Percentiles rank a stretch among this genome's conserved stretches.
These are phyloP conservation scores for Furcasterigmium sp. DNA, from an alignment of 2,329 filamentous ascomycete genomes.

Conservation along the genomic window DNA sequence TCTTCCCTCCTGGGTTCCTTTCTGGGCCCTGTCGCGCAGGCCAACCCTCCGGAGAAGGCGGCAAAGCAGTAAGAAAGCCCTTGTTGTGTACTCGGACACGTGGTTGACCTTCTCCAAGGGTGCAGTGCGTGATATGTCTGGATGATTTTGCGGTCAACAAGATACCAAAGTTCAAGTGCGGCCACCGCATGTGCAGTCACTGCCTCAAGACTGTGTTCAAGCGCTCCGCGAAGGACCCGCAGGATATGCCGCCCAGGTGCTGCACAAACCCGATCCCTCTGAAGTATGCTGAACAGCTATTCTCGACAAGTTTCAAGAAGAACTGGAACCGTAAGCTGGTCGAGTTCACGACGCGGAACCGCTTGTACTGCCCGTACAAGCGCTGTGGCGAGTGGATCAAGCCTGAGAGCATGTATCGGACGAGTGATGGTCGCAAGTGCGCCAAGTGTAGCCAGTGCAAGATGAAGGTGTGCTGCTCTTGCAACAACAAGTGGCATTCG, in stretches of 20 bases:
- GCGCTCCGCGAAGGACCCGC: constrained; percentile 69
- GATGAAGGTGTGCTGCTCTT: constrained; percentile 68
- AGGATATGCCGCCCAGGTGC: constrained; percentile 81
- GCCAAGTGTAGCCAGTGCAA: constrained; percentile 68
- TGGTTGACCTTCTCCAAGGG: constrained; percentile 33
- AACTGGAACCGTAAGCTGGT: constrained; percentile 76
- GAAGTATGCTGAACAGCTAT: constrained; percentile 70
- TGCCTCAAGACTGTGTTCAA: constrained; percentile 73
- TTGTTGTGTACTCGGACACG: constrained; percentile 9
- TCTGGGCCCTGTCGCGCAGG: constrained; percentile 4
- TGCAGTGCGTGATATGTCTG: constrained; percentile 69
- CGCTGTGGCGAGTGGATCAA: constrained; percentile 78
- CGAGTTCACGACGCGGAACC: constrained; percentile 69
- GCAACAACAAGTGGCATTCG: constrained; percentile 70
- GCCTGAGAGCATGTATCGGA: constrained; percentile 60
- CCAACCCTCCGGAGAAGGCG: constrained; percentile 17
- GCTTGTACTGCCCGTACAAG: constrained; percentile 69
- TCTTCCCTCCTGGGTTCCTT: constrained; percentile 7
- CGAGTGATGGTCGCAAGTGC: constrained; percentile 54
- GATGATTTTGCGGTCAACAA: constrained; percentile 60
- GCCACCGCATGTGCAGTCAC: constrained; percentile 73
- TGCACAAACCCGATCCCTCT: constrained; percentile 71
- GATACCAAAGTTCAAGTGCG: constrained; percentile 68
- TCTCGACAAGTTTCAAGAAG: constrained; percentile 69
- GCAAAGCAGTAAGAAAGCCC: constrained; percentile 19